These are phyloP conservation scores for Saccharomycopsis hybrid DNA, from an alignment of 1,139 yeast genomes.

Conservation along the genomic window DNA sequence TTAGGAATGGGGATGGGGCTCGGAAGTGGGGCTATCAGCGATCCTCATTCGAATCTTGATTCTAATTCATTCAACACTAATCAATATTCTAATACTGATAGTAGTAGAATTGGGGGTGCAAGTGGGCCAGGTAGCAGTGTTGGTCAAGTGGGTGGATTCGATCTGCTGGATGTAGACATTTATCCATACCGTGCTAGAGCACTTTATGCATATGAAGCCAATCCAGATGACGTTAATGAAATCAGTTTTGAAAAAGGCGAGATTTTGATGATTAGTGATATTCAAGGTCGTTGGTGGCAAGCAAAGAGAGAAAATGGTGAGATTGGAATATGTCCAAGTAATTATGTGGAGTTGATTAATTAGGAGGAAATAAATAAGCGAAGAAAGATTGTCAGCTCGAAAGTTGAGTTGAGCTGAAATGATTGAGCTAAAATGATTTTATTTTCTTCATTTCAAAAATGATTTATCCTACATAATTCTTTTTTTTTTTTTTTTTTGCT, in stretches of 20 bases:
- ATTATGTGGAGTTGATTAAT: slow-evolving; percentile 67
- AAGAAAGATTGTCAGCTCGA: no score
- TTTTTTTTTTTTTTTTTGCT: no score
- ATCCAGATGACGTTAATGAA: slow-evolving; percentile 90
- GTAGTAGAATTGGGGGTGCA: background rate
- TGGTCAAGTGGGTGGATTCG: slow-evolving; percentile 27
- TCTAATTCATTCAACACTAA: slow-evolving; percentile 33
- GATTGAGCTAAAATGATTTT: no score
- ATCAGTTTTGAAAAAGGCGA: slow-evolving; percentile 88
- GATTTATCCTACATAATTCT: no score
- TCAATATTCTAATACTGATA: slow-evolving; percentile 23
- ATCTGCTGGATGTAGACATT: slow-evolving; percentile 41
- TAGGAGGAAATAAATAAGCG: no score
- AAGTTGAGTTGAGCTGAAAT: no score
- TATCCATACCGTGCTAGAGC: slow-evolving; percentile 88
- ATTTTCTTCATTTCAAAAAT: no score
- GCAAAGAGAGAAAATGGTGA: slow-evolving; percentile 86
- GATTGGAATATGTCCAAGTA: slow-evolving; percentile 94
- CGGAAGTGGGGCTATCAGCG: background rate
- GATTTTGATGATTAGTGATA: slow-evolving; percentile 82
- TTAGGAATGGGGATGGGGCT: background rate
- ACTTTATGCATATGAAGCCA: slow-evolving; percentile 82
- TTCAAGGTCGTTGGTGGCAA: slow-evolving; percentile 98
- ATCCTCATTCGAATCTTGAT: slow-evolving; percentile 16
- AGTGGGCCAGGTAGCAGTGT: slow-evolving; percentile 7